These are phyloP conservation scores for Jimgerdemannia lactiflua DNA, from an alignment of 192 early-diverging fungal genomes.

Conservation along the genomic window DNA sequence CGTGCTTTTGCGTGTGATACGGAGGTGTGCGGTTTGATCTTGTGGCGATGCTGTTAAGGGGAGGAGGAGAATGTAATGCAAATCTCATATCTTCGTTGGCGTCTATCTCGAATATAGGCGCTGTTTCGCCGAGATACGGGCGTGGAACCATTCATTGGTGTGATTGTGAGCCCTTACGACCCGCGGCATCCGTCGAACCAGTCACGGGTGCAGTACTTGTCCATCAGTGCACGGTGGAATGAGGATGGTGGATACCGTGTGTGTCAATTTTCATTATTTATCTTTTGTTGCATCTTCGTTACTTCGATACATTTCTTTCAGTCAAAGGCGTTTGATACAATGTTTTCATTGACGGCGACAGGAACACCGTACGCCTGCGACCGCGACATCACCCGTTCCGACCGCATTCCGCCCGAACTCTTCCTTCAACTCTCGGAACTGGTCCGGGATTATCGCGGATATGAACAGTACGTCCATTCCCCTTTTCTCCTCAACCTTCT, in stretches of 20 bases:
- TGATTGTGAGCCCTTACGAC: conserved; percentile 85
- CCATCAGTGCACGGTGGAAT: conserved; percentile 54
- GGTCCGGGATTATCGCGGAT: conserved; percentile 55
- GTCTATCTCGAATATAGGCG: conserved; percentile 16
- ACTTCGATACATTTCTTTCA: too few relatives aligned
- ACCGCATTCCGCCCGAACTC: conserved; percentile 43
- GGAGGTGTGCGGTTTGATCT: too few relatives aligned
- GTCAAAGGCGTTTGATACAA: too few relatives aligned
- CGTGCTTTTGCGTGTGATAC: not conserved
- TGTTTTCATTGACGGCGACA: conserved; percentile 2
- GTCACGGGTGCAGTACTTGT: conserved; percentile 58
- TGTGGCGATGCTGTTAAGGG: too few relatives aligned
- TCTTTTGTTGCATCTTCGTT: conserved; percentile 2
- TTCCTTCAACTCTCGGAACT: conserved; percentile 52
- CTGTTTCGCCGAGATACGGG: conserved; percentile 63
- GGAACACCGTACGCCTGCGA: conserved; percentile 54
- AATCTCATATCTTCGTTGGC: too few relatives aligned
- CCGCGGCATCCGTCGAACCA: conserved; percentile 43
- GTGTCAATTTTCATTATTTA: conserved; percentile 8
- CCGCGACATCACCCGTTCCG: conserved; percentile 40
- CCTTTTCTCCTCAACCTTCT: not conserved
- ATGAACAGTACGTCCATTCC: conserved; percentile 47
- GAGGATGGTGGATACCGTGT: conserved; percentile 51
- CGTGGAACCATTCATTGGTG: conserved; percentile 86
- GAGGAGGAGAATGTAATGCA: too few relatives aligned